A percentile compares a stretch with the other conserved stretches of the same genome.
Evolutionary conservation across 768 basidiomycete genomes (phyloP).

Genomic region (Suillus brevipes): DNA sequence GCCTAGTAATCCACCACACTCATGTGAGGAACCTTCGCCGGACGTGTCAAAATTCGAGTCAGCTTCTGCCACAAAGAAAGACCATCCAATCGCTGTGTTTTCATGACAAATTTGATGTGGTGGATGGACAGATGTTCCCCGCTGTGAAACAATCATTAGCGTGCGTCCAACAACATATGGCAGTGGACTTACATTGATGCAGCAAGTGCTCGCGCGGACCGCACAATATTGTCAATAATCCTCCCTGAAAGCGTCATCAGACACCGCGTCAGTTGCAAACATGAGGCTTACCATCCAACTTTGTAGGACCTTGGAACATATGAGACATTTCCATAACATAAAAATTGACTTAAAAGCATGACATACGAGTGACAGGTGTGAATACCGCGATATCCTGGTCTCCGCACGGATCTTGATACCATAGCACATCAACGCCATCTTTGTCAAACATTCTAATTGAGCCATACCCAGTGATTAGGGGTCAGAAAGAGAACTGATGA

Average conservation of each 20-base stretch:
- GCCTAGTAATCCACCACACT: too few species aligned
- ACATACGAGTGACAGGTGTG: too few species aligned
- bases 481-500: too few species aligned
- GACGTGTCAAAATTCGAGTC: background rate
- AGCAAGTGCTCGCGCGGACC: background rate
- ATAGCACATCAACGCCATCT: too few species aligned
- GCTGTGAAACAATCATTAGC: background rate
- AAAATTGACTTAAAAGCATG: too few species aligned
- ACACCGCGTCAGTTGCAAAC: background rate
- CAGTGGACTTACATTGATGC: background rate
- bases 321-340: too few species aligned
- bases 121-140: background rate
- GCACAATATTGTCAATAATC: background rate
- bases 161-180: too few species aligned
- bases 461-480: too few species aligned
- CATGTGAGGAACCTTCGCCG: background rate
- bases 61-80: background rate
- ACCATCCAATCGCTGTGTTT: background rate
- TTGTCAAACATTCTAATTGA: too few species aligned
- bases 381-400: too few species aligned
- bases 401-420: too few species aligned
- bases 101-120: constrained; percentile 1
- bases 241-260: background rate
- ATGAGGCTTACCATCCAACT: background rate
- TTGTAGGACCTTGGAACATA: too few species aligned